Base-by-base conservation (phyloP, 768 basidiomycete genomes). In the Lyophyllum decastes region DNA sequence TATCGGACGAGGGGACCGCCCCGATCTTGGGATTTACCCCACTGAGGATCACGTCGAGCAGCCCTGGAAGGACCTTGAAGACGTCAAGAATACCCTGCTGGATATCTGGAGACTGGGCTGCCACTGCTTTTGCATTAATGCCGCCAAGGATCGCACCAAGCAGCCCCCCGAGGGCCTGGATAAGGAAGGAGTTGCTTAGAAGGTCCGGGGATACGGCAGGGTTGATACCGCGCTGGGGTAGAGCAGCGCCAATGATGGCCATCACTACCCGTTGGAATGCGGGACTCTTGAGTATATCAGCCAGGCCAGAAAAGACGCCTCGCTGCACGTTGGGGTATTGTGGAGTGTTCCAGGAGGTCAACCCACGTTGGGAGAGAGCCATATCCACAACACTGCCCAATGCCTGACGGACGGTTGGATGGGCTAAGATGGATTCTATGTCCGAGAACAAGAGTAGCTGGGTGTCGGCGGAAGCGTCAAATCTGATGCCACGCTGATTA, bases 401-500 rank as follows among this genome's bases (percentile, higher is more conserved):
- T 14, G 24, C 19, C 10, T 21, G 19, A 19, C 19, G 19, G 16
- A 45, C 44, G 44, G 22, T 8, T 4, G 44, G 44, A 14, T 16
- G 24, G 6, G 8, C 19, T 14, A 49, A n/a, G 9, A 49, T 17
- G 6, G 24, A 6, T 8, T 6, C 25, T 6, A 49, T 12, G 17
- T 49, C 47, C 5, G 47, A 26, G 25, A 49, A 33, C 19, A 49
- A 9, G 16, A 24, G 25, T 12, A 27, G 47, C 47, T 49, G 47
- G 6, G 16, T 33, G 17, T 19, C 24, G 24, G 6, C 47, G 9
- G 25, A 4, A 27, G 49, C 24, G n/a, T 22, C 27, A 16, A 49
- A 30, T 44, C 27, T 51, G 22, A 57, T 41, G 35, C 48, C 49
- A 57, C 25, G 49, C 24, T 51, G 49, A 16, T 47, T 34, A 7